Evolutionary conservation across 2,329 filamentous ascomycete genomes (phyloP).

Genomic region (Didymella glomerata): DNA sequence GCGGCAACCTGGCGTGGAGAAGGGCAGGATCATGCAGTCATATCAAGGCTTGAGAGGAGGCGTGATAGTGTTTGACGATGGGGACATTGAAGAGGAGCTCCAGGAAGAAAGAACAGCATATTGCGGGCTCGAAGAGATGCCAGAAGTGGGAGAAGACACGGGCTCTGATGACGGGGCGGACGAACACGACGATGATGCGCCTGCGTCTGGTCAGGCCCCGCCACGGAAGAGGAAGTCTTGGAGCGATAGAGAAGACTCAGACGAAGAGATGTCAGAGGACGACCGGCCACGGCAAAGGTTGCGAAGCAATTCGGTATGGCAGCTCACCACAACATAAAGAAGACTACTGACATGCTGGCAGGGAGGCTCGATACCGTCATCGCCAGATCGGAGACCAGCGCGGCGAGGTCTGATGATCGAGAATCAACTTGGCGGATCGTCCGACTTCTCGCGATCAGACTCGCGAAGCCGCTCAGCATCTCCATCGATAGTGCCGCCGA

Average conservation of each 20-base stretch:
- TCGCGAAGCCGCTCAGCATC: conserved; percentile 50
- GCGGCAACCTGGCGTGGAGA: conserved; percentile 71
- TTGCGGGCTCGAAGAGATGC: conserved; percentile 87
- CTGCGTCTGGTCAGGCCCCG: conserved; percentile 46
- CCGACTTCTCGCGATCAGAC: conserved; percentile 52
- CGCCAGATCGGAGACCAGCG: conserved; percentile 68
- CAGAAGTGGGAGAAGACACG: conserved; percentile 79
- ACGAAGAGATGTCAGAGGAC: conserved; percentile 71
- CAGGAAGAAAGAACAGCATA: conserved; percentile 80
- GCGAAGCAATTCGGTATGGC: conserved; percentile 83
- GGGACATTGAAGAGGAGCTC: conserved; percentile 89
- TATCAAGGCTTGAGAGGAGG: conserved; percentile 85
- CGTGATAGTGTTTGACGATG: conserved; percentile 94
- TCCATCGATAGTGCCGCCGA: conserved; percentile 53
- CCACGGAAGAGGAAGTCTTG: conserved; percentile 54
- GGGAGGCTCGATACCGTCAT: conserved; percentile 69
- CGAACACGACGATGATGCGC: conserved; percentile 43
- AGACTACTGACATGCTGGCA: conserved; percentile 45
- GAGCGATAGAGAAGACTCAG: conserved; percentile 68
- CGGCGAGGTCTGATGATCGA: conserved; percentile 63
- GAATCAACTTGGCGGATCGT: conserved; percentile 45
- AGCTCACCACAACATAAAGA: not conserved
- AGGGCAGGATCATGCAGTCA: conserved; percentile 73
- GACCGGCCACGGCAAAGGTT: conserved; percentile 80
- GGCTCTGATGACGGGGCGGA: conserved; percentile 66